Evolutionary conservation across 225 moss, liverwort and hornwort species (phyloP), one percentile per base, ranked within the genome.

Genomic region (Bryoerythrophyllum caledonicum): DNA sequence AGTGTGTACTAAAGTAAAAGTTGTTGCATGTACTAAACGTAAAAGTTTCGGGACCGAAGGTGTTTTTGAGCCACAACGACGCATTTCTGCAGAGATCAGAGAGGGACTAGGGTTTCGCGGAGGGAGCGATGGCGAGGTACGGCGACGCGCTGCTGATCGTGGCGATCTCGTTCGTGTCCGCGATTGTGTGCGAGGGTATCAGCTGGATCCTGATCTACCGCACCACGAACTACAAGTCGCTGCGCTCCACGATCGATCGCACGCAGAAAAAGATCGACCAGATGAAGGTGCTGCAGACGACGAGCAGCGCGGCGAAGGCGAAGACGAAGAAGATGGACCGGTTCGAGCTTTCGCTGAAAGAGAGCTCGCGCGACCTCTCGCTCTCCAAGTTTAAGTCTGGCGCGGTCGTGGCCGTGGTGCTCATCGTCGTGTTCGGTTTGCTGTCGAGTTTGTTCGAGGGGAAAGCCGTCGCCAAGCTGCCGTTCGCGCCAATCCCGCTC

Each of bases 261-360:
- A 93, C 97, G 16, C 83, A 89, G 53, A 97, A 97, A 90, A 97
- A 97, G 81, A 74, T 97, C 75, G 97, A 97, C 88, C 79, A 77
- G 65, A 91, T 97, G 94, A 97, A 97, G 85, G 26, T 25, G 14
- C 91, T 82, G 78, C 78, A 80, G 24, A 60, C 63, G 24, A 43
- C 82, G 1, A n/a, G n/a, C n/a, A 76, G 84, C 2, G 51, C 63
- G 65, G 43, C 68, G 65, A 94, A 92, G 81, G 90, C 96, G 14
- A 94, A 91, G 87, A 70, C 86, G 4, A 97, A 97, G 86, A 97
- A 97, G 86, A 93, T 93, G 94, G 97, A 97, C 76, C 92, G 97
- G 38, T 97, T 90, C 65, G 97, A 97, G 90, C 86, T 87, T 30
- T 90, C 94, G 13, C 78, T 97, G 28, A 97, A 97, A 79, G 97